Base-by-base conservation (phyloP, 1,284 basidiomycete species). In the Anthracocystis setariae region DNA sequence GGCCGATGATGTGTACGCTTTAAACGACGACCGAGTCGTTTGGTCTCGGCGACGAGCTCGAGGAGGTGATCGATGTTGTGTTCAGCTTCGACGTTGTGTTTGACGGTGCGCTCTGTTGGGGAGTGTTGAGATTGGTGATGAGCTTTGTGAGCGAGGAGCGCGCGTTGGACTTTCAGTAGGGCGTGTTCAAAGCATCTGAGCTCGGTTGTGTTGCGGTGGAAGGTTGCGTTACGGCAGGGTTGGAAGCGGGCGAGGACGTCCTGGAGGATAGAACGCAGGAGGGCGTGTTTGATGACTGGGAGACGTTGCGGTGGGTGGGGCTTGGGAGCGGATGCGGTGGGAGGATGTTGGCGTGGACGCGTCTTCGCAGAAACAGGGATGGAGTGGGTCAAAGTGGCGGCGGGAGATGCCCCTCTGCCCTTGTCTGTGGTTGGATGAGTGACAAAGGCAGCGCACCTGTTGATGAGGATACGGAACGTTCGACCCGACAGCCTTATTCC, bases 151-250 rank as follows among this genome's bases (percentile, higher is more conserved):
- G 10, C 15, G 10, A 25, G 24, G 23, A 65, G 29, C 2, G 20
- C 7, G 38, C 51, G 46, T 24, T 54, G 45, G 18, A 47, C 56
- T 13, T 46, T 38, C 7, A 49, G 39, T 8, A 65, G 42, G 7
- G 62, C 55, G 39, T 54, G 55, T 32, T 65, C 62, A 32, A 59
- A 59, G 1, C 56, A 45, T 0, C 50, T 44, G 1, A 55, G 35
- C 43, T 65, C 59, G 42, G 56, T 65, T 5, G 62, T 58, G 10
- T 35, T 49, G 3, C 35, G 38, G 40, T 65, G 62, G 2, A 65
- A 23, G 15, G 29, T 29, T 12, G 8, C n/a, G 18, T 5, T 20
- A 9, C 2, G 7, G 17, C 3, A 53, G 35, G 35, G 35, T 37
- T 37, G 35, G 35, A 37, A 65, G 47, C 50, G 46, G n/a, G 5